Base-by-base conservation (phyloP, 768 basidiomycete genomes). In the Kwoniella mangroviensis region DNA sequence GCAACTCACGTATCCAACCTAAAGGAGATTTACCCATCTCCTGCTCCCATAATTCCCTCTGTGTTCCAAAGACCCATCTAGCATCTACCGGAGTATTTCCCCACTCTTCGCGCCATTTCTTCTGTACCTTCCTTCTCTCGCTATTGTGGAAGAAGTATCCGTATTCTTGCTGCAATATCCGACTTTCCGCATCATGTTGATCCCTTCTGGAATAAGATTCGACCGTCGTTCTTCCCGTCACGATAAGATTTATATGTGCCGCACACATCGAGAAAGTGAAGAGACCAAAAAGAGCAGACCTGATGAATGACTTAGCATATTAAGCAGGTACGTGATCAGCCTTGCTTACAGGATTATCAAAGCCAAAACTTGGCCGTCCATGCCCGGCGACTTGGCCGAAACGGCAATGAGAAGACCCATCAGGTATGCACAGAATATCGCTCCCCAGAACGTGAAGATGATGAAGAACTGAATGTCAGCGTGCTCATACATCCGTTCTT, bases 11-110 rank as follows among this genome's bases (percentile, higher is more conserved):
- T 72, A 94, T 86, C 94, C 94, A 97, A 49, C 89, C 88, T 81
- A 86, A 86, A 65, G 82, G 81, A 67, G 84, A 87, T 42, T 75
- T 82, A 10, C 94, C 94, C 93, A 98, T 96, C 54, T 91, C 90
- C 59, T 88, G 87, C 73, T 87, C 86, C 94, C 94, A 97, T 73
- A 90, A 90, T 53, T 83, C 84, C 59, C 85, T 81, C 55, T 74
- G 69, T 72, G 86, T 87, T 28, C 91, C 94, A 43, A 88, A 83
- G 89, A 90, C 92, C 94, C 94, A 98, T 7, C 95, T 82, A 0
- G 91, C 93, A 78, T 95, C 94, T 40, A 85, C 88, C 7, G 86
- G 85, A 0, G 91, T 84, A 34, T 85, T 83, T 0, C 94, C 94
- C 91, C 92, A 98, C 75, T 95, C 93, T 26, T 84, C 83, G 72